Base-by-base conservation (phyloP, 306 rosid species). In the Inga laurina region DNA sequence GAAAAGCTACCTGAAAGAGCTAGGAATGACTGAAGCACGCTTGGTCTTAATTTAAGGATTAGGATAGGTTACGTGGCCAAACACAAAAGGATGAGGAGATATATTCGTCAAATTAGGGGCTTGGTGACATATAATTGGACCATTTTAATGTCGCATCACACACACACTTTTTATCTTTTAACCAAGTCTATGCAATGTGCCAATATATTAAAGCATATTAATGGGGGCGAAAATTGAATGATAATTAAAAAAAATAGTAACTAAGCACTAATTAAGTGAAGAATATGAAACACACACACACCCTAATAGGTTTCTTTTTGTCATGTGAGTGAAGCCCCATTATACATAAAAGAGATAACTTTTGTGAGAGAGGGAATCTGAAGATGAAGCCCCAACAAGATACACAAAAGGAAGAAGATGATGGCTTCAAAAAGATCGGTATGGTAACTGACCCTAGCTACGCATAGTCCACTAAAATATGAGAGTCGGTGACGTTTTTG, bases 401-500 rank as follows among this genome's bases (percentile, higher is more conserved):
- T 62, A 22, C 1, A 51, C 1, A 51, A 78, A 61, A 34, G 66
- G 21, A 77, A 46, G 62, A 68, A 12, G 65, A 45, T 69, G 34
- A 65, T 45, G 69, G 21, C 45, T 68, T 11, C 3, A 76, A 85
- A 87, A 82, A 87, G 72, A 67, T 15, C 11, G 22, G 4, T 61
- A 15, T 48, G 41, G 44, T 22, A 65, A 19, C 21, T 57, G 18
- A 35, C 39, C 70, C 34, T 48, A 66, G 66, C 66, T 59, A 22
- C 11, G 30, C 8, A 8, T 21, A 19, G 66, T 59, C n/a, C 41
- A 77, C 22, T 51, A 35, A 18, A 66, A 35, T 24, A 49, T 82
- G 32, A 84, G 86, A 51, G 92, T 85, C 86, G 91, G 89, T 88
- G 88, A 82, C 77, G 81, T 79, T 86, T 88, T 46, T 88, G 94